phyloP scores from a whole-genome alignment of 371 early-diverging fungal genomes.

The Syncephalastrum monosporum region DNA sequence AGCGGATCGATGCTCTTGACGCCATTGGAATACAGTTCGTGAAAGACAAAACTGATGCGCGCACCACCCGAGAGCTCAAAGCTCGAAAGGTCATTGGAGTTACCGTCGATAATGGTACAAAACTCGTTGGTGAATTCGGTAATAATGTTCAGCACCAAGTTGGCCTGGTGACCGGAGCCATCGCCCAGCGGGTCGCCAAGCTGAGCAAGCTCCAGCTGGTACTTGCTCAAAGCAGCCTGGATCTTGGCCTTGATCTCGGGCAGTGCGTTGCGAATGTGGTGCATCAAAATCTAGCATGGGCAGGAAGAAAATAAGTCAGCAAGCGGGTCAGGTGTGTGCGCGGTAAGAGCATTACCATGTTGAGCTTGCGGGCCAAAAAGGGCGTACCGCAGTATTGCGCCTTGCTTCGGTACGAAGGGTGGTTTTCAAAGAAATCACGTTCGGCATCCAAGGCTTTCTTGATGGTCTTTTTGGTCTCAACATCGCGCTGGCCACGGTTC shows the following conservation, averaged over 20 bases:
- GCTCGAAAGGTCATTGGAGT: conserved; percentile 87
- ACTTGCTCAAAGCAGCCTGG: conserved; percentile 77
- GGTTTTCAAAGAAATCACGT: conserved; percentile 90
- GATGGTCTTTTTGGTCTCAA: conserved; percentile 91
- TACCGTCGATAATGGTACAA: conserved; percentile 92
- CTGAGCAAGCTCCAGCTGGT: conserved; percentile 79
- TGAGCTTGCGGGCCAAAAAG: conserved; percentile 93
- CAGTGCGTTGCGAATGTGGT: conserved; percentile 94
- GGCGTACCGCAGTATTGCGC: conserved; percentile 99
- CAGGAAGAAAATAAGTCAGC: no score
- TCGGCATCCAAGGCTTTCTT: conserved; percentile 86
- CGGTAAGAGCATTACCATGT: conserved; percentile 49
- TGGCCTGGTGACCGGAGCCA: conserved; percentile 52
- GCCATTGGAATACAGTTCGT: conserved; percentile 91
- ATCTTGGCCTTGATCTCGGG: conserved; percentile 99
- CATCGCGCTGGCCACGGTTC: conserved; percentile 97
- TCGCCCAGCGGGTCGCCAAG: conserved; percentile 92
- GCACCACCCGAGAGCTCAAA: conserved; percentile 98
- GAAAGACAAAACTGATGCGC: conserved; percentile 97
- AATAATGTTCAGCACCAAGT: conserved; percentile 90
- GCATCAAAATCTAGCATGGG: conserved; percentile 51
- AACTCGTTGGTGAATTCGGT: conserved; percentile 97
- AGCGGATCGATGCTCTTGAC: conserved; percentile 96
- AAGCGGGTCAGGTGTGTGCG: no score
- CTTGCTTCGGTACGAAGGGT: conserved; percentile 91